A percentile compares a stretch with the other conserved stretches of the same genome.
Evolutionary conservation across 441 rosid genomes (phyloP).

Genomic region (Brassica hybrid): DNA sequence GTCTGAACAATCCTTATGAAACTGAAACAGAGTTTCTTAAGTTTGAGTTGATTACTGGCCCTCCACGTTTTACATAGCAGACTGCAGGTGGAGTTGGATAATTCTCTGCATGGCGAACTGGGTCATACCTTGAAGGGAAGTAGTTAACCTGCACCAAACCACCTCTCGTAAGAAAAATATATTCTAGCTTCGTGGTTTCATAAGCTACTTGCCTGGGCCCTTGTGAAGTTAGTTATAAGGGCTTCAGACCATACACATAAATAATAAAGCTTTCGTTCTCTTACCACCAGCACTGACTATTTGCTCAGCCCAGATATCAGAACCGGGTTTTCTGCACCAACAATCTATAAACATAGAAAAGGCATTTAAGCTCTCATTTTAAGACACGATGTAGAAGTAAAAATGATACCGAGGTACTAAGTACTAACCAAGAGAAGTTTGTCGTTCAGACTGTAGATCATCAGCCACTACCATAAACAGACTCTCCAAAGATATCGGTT

Average conservation of each 20-base stretch:
- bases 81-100: conserved; percentile 63
- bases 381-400: neutral
- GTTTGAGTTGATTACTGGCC: conserved; percentile 23
- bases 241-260: neutral
- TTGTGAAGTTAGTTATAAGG: neutral
- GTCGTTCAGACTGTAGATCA: conserved; percentile 74
- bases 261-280: conserved; percentile 60
- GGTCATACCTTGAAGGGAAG: conserved; percentile 90
- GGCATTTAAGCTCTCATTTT: conserved; percentile 22
- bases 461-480: conserved; percentile 77
- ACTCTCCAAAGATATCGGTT: conserved; percentile 55
- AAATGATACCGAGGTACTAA: neutral
- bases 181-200: too few relatives aligned
- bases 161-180: conserved; percentile 11
- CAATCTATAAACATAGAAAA: conserved; percentile 62
- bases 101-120: conserved; percentile 82
- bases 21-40: neutral
- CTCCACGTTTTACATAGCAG: conserved; percentile 39
- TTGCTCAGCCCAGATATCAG: conserved; percentile 92
- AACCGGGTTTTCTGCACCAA: conserved; percentile 95
- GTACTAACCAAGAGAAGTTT: conserved; percentile 80
- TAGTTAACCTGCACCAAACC: conserved; percentile 67
- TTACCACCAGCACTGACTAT: conserved; percentile 96
- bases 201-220: too few relatives aligned
- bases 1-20: neutral